Conservation (phyloP, 768 basidiomycete genomes). For the Pluteus cervinus region DNA sequence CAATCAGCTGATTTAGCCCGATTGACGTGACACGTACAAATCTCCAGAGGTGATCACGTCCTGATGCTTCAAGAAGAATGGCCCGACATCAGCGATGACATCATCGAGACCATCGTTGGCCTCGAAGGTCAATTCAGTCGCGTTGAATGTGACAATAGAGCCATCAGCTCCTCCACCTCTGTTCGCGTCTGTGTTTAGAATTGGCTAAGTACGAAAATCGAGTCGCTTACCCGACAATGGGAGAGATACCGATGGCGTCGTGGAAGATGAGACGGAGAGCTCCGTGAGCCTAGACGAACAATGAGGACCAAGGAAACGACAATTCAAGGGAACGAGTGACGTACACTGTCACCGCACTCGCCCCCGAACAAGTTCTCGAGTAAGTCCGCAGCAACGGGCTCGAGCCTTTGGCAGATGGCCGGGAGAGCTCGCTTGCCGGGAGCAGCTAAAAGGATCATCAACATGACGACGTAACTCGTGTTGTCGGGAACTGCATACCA, state of each 20-base stretch:
- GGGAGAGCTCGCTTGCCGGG: too few species aligned
- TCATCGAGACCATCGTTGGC: constrained; percentile 40
- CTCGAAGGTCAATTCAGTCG: constrained; percentile 34
- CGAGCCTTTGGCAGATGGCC: too few species aligned
- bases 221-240: constrained; percentile 20
- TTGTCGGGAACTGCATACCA: too few species aligned
- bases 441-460: too few species aligned
- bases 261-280: constrained; percentile 32
- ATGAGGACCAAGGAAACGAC: too few species aligned
- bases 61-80: constrained; percentile 28
- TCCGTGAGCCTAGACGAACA: too few species aligned
- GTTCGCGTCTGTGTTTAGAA: constrained; percentile 1
- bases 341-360: too few species aligned
- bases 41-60: constrained; percentile 38
- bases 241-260: constrained; percentile 40
- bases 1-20: not conserved
- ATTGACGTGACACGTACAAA: constrained; percentile 27
- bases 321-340: too few species aligned
- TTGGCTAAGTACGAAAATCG: not conserved
- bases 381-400: too few species aligned
- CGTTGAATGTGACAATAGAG: constrained; percentile 39
- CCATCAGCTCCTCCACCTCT: constrained; percentile 44
- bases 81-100: constrained; percentile 28
- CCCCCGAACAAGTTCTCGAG: too few species aligned
- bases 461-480: too few species aligned